A percentile compares a stretch with the other conserved stretches of the same genome.
These are phyloP conservation scores for Diaporthe vaccinii DNA, from an alignment of 2,329 filamentous ascomycete species.

Conservation along the genomic window DNA sequence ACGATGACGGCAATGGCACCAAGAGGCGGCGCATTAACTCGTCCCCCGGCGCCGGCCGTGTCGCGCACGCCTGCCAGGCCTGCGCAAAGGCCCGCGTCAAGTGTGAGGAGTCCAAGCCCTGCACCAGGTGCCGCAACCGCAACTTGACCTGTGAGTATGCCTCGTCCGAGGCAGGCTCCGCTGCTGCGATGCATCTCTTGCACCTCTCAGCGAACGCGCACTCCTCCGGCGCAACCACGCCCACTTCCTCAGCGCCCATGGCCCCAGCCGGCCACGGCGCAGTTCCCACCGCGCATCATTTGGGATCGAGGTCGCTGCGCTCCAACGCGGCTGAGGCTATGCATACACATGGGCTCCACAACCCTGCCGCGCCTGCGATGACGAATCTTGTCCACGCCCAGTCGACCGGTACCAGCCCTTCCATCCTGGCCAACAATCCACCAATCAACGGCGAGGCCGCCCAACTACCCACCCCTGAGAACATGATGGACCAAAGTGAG, in stretches of 20 bases:
- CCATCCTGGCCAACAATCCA: conserved; percentile 45
- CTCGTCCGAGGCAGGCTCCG: conserved; percentile 54
- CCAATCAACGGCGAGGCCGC: conserved; percentile 49
- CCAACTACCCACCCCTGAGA: conserved; percentile 53
- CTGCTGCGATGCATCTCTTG: conserved; percentile 58
- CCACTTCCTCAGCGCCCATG: conserved; percentile 28
- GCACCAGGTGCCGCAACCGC: conserved; percentile 63
- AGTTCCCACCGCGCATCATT: conserved; percentile 21
- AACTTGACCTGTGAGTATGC: conserved; percentile 60
- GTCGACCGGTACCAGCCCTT: conserved; percentile 46
- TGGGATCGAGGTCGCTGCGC: conserved; percentile 30
- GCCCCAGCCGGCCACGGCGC: conserved; percentile 5
- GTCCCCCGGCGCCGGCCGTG: conserved; percentile 61
- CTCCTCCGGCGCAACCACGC: conserved; percentile 37
- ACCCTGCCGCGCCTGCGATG: conserved; percentile 37
- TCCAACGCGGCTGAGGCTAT: conserved; percentile 33
- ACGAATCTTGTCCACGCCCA: conserved; percentile 44
- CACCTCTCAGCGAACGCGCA: conserved; percentile 57
- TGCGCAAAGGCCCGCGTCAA: conserved; percentile 68
- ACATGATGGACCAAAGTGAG: conserved; percentile 49
- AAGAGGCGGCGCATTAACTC: conserved; percentile 62
- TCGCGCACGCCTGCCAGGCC: conserved; percentile 65
- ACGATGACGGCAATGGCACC: conserved; percentile 58
- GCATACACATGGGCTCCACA: conserved; percentile 29
- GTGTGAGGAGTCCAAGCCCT: conserved; percentile 68